Evolutionary conservation across 2,329 filamentous ascomycete species (phyloP), one percentile per base, ranked within the genome.

Genomic region (Pestalotiopsis sp.): DNA sequence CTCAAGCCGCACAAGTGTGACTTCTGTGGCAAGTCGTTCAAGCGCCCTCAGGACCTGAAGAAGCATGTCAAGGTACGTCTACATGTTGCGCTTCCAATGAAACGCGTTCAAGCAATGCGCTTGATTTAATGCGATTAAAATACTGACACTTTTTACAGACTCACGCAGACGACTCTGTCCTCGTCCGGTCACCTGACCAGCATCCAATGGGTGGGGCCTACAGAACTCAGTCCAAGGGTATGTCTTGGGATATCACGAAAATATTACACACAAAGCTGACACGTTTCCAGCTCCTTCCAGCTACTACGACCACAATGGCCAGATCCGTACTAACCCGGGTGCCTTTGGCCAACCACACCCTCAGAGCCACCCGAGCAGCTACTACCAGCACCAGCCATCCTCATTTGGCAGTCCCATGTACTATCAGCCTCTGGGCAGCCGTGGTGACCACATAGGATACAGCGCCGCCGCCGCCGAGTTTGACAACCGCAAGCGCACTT

Each of bases 1-100:
- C 86, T 99, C 71, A 99, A 99, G 87, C 96, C 96, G 74, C 96
- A 99, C 86, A 98, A 98, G 84, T 99, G 96, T 82, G 95, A 98
- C 79, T 97, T 98, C 83, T 99, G 96, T 79, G 94, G 94, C 79
- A 99, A 99, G 86, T 95, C 95, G 1, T 99, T 99, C 88, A 99
- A 99, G 89, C 93, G 96, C 41, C 96, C 96, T 2, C 96, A 99
- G 84, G 96, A 99, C 85, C 82, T 99, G 76, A 98, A 99, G 90
- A 99, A 99, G 86, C 96, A 99, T 81, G 94, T 98, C 82, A 99
- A 98, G 85, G 86, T 89, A 80, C 72, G 80, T 67, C 68, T 9
- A 59, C 11, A n/a, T 3, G 14, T 23, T 23, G 9, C 31, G 11
- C 27, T 5, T 14, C 25, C 25, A 31, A 39, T 25, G 4, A 63